Evolutionary conservation across 164 flowering plant genomes (phyloP), one percentile per base, ranked within the genome.

Genomic region (Hamamelis virginiana): DNA sequence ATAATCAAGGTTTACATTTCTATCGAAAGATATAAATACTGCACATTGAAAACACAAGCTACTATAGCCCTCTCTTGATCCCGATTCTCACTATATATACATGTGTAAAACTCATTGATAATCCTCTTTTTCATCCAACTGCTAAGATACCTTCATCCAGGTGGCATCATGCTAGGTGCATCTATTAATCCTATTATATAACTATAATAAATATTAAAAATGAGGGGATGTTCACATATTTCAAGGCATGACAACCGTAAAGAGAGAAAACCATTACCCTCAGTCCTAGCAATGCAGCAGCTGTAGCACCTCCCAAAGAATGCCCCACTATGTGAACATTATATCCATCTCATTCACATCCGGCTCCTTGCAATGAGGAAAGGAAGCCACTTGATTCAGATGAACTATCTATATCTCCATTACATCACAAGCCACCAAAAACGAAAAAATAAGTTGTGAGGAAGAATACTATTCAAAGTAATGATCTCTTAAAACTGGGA

Each of bases 281-380:
- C 46, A 90, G 1, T 79, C 96, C 97, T 15, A 92, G 81, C 65
- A 92, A 66, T 62, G n/a, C n/a, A n/a, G 96, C 69, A 70, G 84
- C 89, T 76, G 90, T 85, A 28, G 97, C 84, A 65, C 97, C 96
- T 71, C 97, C 97, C 0, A 92, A 79, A 65, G 97, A 92, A 77
- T 92, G 97, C 38, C 97, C 97, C 45, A 90, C 96, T 65, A 90
- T 86, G 48, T 86, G 86, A 53, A 90, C 43, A 38, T 63, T 70
- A 73, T 92, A 92, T 5, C 97, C 94, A 27, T 87, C 81, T 76
- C 96, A 92, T 71, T 92, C 97, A 50, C 90, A 77, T 56, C 91
- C 97, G 72, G 73, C 76, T 73, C 89, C 91, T 74, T 90, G 68
- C 72, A 92, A 82, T 16, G 94, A 85, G 19, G 92, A 82, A 69